Evolutionary conservation across 345 rosid species (phyloP).

Genomic region (Pseudoturritis turrita): DNA sequence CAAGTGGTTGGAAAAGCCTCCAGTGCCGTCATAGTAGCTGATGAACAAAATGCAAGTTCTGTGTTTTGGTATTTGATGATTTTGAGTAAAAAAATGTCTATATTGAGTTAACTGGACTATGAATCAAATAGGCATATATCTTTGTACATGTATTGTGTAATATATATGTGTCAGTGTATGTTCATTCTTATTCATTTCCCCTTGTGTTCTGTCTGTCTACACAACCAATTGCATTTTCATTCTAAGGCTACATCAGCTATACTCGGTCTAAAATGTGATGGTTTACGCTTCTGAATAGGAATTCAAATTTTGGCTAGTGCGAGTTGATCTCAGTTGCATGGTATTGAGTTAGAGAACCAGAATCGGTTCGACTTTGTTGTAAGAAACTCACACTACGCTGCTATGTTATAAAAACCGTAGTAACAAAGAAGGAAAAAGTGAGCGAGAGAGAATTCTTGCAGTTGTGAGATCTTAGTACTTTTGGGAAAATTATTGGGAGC

Average conservation of each 20-base stretch:
- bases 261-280: not conserved
- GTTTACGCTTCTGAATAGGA: no score
- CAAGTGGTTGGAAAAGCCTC: conserved; percentile 82
- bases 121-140: not conserved
- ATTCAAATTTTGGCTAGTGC: no score
- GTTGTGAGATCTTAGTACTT: no score
- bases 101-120: not conserved
- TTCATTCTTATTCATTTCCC: conserved; percentile 3
- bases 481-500: no score
- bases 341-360: no score
- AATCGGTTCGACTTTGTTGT: no score
- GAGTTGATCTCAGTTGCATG: no score
- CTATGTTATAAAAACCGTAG: no score
- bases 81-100: not conserved
- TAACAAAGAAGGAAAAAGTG: no score
- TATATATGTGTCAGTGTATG: not conserved
- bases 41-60: conserved; percentile 11
- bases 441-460: no score
- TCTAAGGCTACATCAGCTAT: not conserved
- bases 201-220: not conserved
- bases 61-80: conserved; percentile 6
- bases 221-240: not conserved
- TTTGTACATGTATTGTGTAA: not conserved
- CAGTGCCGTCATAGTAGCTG: conserved; percentile 38
- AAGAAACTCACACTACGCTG: no score